Base-by-base conservation (phyloP, 2,329 filamentous ascomycete species). In the Ceratocystis albifundus region DNA sequence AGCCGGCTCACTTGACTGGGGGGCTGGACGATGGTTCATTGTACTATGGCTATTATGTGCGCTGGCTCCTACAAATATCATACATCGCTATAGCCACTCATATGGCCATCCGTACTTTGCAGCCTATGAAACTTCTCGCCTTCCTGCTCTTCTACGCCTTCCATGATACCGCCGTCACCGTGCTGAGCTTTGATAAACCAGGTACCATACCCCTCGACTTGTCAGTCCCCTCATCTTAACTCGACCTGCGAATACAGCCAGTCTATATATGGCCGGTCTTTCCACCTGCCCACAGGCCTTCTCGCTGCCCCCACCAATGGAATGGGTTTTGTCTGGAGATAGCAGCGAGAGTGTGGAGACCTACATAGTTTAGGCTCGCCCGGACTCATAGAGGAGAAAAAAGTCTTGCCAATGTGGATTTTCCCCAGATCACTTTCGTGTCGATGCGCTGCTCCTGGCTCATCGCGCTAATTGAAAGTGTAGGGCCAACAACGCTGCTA, bases 321-420 rank as follows among this genome's bases (percentile, higher is more conserved):
- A n/a, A n/a, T 28, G 50, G 50, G 50, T 30, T 57, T 15, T 57
- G 2, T 15, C 50, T 30, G 8, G 50, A 57, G 50, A 57, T 57
- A 30, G n/a, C 25, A 17, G n/a, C 25, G 12, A 32, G 12, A 32
- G 28, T 57, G 53, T 57, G 53, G 53, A 17, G 53, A 57, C 53
- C 32, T 57, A 32, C 30, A 28, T 22, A 57, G 12, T 28, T 22
- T 28, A 57, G 53, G 30, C 30, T 30, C 30, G 7, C 30, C 30
- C 30, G 30, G 30, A 32, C 53, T 57, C 53, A 4, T 6, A 12
- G 28, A 32, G 12, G 4, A 57, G 17, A 57, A 25, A 57, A 57
- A 57, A 57, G 53, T 57, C 53, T 32, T 57, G 53, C 28, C 30
- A n/a, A 32, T 57, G 53, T 32, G 53, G 25, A 7, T 57, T 57